A percentile compares a stretch with the other conserved stretches of the same genome.
phyloP scores from a whole-genome alignment of 1,284 basidiomycete genomes.

The Microbotryomycetes sp. region DNA sequence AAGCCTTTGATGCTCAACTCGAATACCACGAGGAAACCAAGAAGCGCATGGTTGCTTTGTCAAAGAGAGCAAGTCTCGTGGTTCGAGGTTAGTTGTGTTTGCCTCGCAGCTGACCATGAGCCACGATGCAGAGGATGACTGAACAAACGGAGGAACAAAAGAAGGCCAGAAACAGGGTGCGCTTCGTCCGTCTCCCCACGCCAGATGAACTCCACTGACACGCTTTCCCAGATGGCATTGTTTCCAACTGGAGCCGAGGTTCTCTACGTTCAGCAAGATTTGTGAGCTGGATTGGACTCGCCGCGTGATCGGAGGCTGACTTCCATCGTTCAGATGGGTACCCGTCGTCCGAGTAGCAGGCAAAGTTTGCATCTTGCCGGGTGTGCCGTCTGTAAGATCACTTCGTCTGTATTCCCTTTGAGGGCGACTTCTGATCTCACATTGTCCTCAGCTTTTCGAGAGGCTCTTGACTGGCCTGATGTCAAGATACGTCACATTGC shows the following conservation, averaged over 20 bases:
- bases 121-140: neutral
- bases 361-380: constrained; percentile 45
- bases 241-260: constrained; percentile 35
- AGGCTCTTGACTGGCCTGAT: constrained; percentile 34
- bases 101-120: neutral
- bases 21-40: constrained; percentile 74
- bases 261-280: constrained; percentile 34
- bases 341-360: constrained; percentile 44
- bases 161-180: constrained; percentile 19
- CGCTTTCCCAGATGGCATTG: constrained; percentile 37
- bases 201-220: no score
- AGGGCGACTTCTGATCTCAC: neutral
- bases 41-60: constrained; percentile 63
- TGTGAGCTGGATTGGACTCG: constrained; percentile 6
- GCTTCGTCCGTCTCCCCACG: no score
- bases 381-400: constrained; percentile 38
- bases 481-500: constrained; percentile 34
- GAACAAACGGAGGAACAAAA: constrained; percentile 27
- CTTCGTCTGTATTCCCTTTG: neutral
- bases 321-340: constrained; percentile 41
- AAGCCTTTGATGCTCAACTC: constrained; percentile 63
- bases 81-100: no score
- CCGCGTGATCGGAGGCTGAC: neutral
- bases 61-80: constrained; percentile 41
- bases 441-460: constrained; percentile 29